Percentiles rank a stretch among this genome's conserved stretches.
phyloP scores from a whole-genome alignment of 1,284 basidiomycete genomes.

The Sporisorium reilianum region DNA sequence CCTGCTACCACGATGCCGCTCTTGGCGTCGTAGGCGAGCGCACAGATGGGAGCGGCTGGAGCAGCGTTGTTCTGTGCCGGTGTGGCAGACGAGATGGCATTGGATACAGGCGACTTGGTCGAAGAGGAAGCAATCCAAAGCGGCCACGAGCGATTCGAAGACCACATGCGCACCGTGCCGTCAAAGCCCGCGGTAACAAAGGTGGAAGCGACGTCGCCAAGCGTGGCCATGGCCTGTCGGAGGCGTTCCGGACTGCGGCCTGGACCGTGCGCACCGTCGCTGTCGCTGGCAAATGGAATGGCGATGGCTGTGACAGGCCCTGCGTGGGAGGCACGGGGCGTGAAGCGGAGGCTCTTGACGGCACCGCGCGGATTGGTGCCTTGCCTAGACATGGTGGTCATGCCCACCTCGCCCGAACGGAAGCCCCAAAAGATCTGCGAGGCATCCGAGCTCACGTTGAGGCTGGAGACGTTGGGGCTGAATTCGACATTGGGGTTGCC shows the following conservation, averaged over 20 bases:
- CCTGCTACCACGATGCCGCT: conserved; percentile 59
- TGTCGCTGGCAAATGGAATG: conserved; percentile 54
- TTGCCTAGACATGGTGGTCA: conserved; percentile 72
- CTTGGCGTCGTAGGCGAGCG: conserved; percentile 59
- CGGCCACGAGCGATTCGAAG: conserved; percentile 47
- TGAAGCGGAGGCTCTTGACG: conserved; percentile 54
- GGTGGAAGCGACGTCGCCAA: conserved; percentile 58
- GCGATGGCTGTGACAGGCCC: conserved; percentile 58
- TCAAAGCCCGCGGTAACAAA: conserved; percentile 65
- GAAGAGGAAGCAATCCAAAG: conserved; percentile 54
- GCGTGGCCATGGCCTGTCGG: conserved; percentile 52
- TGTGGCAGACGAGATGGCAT: conserved; percentile 23
- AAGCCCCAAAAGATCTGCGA: conserved; percentile 83
- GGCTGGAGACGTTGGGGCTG: conserved; percentile 75
- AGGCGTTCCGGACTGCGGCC: conserved; percentile 56
- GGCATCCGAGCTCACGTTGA: conserved; percentile 76
- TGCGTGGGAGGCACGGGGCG: conserved; percentile 45
- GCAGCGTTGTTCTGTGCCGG: conserved; percentile 19
- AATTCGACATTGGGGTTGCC: conserved; percentile 84
- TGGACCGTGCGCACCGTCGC: conserved; percentile 59
- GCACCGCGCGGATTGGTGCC: conserved; percentile 63
- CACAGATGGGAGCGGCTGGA: conserved; percentile 38
- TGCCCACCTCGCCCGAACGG: conserved; percentile 77
- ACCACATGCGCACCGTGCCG: conserved; percentile 65
- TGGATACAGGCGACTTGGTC: conserved; percentile 18